Evolutionary conservation across 2,329 filamentous ascomycete species (phyloP).

Genomic region (Trichophyton rubrum): DNA sequence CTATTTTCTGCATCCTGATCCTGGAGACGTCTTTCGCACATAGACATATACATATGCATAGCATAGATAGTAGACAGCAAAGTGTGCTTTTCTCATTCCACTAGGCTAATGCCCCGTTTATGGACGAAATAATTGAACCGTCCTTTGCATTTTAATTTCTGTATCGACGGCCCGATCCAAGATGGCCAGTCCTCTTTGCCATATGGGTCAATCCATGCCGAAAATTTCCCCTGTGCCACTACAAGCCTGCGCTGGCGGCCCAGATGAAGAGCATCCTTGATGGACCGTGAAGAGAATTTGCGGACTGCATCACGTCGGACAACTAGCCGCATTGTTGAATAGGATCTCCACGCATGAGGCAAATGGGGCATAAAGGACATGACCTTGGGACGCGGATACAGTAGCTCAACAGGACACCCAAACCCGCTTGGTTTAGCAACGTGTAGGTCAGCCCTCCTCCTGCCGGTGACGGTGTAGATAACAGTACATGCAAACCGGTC

Average conservation of each 20-base stretch:
- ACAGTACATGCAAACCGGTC: slow-evolving; percentile 27
- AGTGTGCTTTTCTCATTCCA: neutral
- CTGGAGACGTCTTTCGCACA: neutral
- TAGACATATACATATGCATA: neutral
- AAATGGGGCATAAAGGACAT: slow-evolving; percentile 24
- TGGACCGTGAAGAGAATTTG: slow-evolving; percentile 25
- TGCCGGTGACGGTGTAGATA: slow-evolving; percentile 24
- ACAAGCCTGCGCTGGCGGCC: slow-evolving; percentile 21
- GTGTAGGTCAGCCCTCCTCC: slow-evolving; percentile 14
- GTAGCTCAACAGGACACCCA: neutral
- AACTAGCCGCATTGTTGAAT: slow-evolving; percentile 28
- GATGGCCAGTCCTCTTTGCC: slow-evolving; percentile 23
- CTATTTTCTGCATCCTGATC: slow-evolving; percentile 30
- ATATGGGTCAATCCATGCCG: slow-evolving; percentile 28
- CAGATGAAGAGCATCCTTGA: slow-evolving; percentile 10
- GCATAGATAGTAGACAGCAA: neutral
- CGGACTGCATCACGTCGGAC: slow-evolving; percentile 25
- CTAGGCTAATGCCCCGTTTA: slow-evolving; percentile 8
- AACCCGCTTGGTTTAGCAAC: slow-evolving; percentile 5
- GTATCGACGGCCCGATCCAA: slow-evolving; percentile 3
- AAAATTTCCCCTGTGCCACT: slow-evolving; percentile 24
- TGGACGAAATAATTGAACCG: slow-evolving; percentile 10
- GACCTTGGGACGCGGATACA: neutral
- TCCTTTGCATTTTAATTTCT: neutral
- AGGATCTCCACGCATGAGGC: slow-evolving; percentile 28